These are phyloP conservation scores for Stenogyne calaminthoides DNA, from an alignment of 305 asterid species.

Conservation along the genomic window DNA sequence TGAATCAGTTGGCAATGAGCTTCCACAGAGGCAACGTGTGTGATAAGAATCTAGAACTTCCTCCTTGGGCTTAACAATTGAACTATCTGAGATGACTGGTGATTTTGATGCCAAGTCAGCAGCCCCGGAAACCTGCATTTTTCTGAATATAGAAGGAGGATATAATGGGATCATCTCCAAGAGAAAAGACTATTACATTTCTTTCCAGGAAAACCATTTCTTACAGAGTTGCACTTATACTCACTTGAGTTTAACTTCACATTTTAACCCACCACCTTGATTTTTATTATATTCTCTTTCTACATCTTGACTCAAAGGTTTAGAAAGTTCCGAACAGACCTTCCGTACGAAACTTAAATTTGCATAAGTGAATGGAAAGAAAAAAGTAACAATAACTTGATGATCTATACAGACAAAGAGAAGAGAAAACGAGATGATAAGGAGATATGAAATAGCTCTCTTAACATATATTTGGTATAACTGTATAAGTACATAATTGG, in stretches of 20 bases:
- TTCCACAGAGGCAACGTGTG: slow-evolving; percentile 87
- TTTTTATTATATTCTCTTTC: slow-evolving; percentile 7
- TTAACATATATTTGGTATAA: slow-evolving; percentile 7
- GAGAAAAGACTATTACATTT: slow-evolving; percentile 4
- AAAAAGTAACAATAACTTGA: slow-evolving; percentile 14
- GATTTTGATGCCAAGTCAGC: slow-evolving; percentile 79
- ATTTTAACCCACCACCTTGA: slow-evolving; percentile 10
- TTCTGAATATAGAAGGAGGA: slow-evolving; percentile 54
- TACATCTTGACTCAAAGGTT: slow-evolving; percentile 4
- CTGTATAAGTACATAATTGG: slow-evolving; percentile 3
- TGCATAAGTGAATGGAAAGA: slow-evolving; percentile 16
- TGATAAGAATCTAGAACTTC: slow-evolving; percentile 66
- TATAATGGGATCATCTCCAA: slow-evolving; percentile 25
- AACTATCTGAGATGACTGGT: slow-evolving; percentile 65
- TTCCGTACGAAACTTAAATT: slow-evolving; percentile 5
- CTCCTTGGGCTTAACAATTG: slow-evolving; percentile 54
- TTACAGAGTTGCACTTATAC: slow-evolving; percentile 14
- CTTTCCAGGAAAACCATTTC: background rate
- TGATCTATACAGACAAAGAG: background rate
- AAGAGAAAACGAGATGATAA: background rate
- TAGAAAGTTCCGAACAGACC: slow-evolving; percentile 7
- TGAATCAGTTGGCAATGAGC: slow-evolving; percentile 68
- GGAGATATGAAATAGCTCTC: slow-evolving; percentile 14
- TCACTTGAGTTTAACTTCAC: slow-evolving; percentile 5
- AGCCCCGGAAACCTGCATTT: slow-evolving; percentile 86